phyloP scores from a whole-genome alignment of 331 rosid genomes.

The Arachis monticola region DNA sequence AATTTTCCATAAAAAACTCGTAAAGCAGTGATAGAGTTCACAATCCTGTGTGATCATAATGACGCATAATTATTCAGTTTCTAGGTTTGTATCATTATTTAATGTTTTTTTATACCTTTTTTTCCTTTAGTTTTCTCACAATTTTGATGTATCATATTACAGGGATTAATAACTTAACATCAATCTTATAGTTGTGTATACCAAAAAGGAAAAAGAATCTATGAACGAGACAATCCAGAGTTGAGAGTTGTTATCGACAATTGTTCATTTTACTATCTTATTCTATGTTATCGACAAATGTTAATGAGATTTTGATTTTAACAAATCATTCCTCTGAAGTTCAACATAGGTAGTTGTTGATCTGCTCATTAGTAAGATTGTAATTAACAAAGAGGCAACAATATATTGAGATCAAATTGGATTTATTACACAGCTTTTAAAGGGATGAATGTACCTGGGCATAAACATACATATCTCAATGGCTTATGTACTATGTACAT shows the following conservation, averaged over 20 bases:
- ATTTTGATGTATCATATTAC: constrained; percentile 12
- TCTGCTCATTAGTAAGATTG: background rate
- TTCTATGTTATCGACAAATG: too few relatives aligned
- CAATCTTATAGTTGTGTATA: constrained; percentile 14
- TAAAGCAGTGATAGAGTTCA: constrained; percentile 36
- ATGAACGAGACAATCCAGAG: too few relatives aligned
- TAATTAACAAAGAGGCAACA: background rate
- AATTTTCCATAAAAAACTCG: constrained; percentile 60
- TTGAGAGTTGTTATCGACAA: too few relatives aligned
- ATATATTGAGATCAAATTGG: background rate
- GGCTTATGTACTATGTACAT: constrained; percentile 4
- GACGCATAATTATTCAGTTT: constrained; percentile 26
- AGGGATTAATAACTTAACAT: background rate
- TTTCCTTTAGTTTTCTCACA: background rate
- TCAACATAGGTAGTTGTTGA: background rate
- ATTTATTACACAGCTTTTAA: constrained; percentile 28
- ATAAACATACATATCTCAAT: constrained; percentile 21
- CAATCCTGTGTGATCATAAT: constrained; percentile 9
- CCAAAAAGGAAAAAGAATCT: too few relatives aligned
- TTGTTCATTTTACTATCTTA: too few relatives aligned
- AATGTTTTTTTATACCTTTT: background rate
- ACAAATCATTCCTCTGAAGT: too few relatives aligned
- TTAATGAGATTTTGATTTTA: too few relatives aligned
- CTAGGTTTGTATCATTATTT: background rate
- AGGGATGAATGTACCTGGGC: constrained; percentile 2